Evolutionary conservation across 2,329 filamentous ascomycete species (phyloP).

Genomic region (Penicillium freii): DNA sequence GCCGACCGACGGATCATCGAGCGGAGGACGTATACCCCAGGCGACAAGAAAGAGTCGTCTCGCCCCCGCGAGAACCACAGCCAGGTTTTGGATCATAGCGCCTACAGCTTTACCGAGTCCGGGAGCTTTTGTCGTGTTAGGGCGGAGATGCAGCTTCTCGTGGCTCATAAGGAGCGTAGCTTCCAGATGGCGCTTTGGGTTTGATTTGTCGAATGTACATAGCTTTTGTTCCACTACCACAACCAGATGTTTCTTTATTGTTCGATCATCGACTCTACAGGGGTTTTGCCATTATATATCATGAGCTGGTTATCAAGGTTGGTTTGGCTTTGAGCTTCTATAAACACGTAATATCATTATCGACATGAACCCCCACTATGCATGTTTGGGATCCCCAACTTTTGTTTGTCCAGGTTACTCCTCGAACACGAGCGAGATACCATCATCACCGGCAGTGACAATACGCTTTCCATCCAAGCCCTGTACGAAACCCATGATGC

Average conservation of each 20-base stretch:
- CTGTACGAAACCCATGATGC: constrained; percentile 88
- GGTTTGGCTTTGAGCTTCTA: constrained; percentile 4
- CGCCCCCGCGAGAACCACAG: constrained; percentile 14
- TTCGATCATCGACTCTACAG: constrained; percentile 2
- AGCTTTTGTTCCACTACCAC: constrained; percentile 33
- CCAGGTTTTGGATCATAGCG: constrained; percentile 9
- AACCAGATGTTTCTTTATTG: constrained; percentile 19
- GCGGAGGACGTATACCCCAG: constrained; percentile 27
- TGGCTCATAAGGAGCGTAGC: constrained; percentile 5
- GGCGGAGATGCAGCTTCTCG: constrained; percentile 8
- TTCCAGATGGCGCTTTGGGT: constrained; percentile 31
- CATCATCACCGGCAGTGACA: constrained; percentile 88
- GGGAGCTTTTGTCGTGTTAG: constrained; percentile 17
- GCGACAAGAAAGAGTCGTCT: constrained; percentile 15
- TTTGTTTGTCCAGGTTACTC: constrained; percentile 25
- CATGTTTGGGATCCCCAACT: background rate
- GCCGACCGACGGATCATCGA: constrained; percentile 14
- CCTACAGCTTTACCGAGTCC: constrained; percentile 6
- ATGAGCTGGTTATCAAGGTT: background rate
- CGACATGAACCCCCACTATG: constrained; percentile 11
- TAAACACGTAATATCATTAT: constrained; percentile 28
- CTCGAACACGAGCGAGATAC: constrained; percentile 48
- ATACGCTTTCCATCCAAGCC: constrained; percentile 69
- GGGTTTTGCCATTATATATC: background rate
- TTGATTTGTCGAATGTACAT: constrained; percentile 39